Conservation (phyloP, 2,329 filamentous ascomycete genomes). For the Didymella arachidicola region DNA sequence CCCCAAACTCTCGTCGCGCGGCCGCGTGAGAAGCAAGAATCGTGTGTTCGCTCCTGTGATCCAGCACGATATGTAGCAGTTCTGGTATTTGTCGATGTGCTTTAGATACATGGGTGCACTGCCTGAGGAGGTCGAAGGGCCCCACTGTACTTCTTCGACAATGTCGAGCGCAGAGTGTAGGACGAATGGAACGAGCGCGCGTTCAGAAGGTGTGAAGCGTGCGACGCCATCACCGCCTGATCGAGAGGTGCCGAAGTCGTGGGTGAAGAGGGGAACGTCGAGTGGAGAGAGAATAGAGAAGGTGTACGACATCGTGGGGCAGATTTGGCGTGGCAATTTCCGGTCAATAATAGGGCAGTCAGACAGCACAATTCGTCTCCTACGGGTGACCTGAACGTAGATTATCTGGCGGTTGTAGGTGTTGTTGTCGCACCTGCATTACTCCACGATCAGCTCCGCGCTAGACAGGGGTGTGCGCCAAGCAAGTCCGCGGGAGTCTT, state of each 20-base stretch:
- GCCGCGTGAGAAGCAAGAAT: constrained; percentile 92
- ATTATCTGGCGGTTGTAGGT: neutral
- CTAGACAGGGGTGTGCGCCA: constrained; percentile 40
- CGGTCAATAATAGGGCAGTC: neutral
- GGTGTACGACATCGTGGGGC: constrained; percentile 87
- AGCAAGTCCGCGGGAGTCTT: constrained; percentile 43
- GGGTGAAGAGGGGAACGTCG: constrained; percentile 95
- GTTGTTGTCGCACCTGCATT: constrained; percentile 1
- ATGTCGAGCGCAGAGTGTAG: constrained; percentile 93
- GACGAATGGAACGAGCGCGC: constrained; percentile 97
- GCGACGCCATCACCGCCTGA: constrained; percentile 92
- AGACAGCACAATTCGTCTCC: neutral
- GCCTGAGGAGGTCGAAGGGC: constrained; percentile 49
- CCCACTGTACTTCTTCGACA: constrained; percentile 96
- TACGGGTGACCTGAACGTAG: neutral
- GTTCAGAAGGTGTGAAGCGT: constrained; percentile 85
- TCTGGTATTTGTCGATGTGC: constrained; percentile 95
- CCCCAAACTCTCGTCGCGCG: constrained; percentile 55
- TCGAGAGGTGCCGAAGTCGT: constrained; percentile 96
- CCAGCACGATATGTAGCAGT: constrained; percentile 94
- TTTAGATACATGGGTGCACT: constrained; percentile 80
- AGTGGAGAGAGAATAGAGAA: constrained; percentile 95
- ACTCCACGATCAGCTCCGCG: constrained; percentile 28
- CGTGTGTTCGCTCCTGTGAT: constrained; percentile 91
- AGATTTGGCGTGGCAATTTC: neutral